These are phyloP conservation scores for Geoglossum cookeanum DNA, from an alignment of 2,329 filamentous ascomycete genomes.

Conservation along the genomic window DNA sequence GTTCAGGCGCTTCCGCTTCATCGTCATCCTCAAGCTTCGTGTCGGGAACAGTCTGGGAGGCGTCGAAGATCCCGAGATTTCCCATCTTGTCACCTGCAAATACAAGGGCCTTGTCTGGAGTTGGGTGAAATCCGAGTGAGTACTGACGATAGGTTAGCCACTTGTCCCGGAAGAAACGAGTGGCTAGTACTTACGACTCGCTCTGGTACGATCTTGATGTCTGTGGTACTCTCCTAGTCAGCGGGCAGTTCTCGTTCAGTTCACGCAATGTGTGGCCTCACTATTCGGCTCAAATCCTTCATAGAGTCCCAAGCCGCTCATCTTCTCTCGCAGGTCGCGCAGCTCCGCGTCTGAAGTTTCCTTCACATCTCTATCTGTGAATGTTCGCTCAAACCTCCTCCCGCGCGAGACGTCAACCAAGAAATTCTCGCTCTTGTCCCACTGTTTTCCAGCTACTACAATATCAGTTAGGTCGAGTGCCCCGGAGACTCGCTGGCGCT, in stretches of 20 bases:
- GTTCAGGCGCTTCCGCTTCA: conserved; percentile 44
- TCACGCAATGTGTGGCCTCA: conserved; percentile 20
- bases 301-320: conserved; percentile 63
- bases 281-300: conserved; percentile 67
- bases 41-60: conserved; percentile 42
- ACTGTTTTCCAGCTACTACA: conserved; percentile 60
- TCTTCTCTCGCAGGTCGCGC: conserved; percentile 51
- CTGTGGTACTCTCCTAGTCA: conserved; percentile 22
- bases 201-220: conserved; percentile 81
- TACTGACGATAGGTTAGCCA: conserved; percentile 27
- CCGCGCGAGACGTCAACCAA: conserved; percentile 39
- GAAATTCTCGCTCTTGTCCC: conserved; percentile 47
- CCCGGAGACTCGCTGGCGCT: conserved; percentile 44
- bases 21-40: conserved; percentile 37
- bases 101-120: conserved; percentile 63
- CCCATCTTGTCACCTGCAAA: conserved; percentile 93
- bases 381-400: conserved; percentile 60
- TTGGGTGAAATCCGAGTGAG: conserved; percentile 74
- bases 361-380: conserved; percentile 64
- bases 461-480: conserved; percentile 59
- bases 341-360: conserved; percentile 61
- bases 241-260: background rate
- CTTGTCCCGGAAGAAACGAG: background rate
- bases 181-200: conserved; percentile 31
- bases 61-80: conserved; percentile 78